Evolutionary conservation across 345 rosid species (phyloP), one percentile per base, ranked within the genome.

Genomic region (Moricandia moricandioides): DNA sequence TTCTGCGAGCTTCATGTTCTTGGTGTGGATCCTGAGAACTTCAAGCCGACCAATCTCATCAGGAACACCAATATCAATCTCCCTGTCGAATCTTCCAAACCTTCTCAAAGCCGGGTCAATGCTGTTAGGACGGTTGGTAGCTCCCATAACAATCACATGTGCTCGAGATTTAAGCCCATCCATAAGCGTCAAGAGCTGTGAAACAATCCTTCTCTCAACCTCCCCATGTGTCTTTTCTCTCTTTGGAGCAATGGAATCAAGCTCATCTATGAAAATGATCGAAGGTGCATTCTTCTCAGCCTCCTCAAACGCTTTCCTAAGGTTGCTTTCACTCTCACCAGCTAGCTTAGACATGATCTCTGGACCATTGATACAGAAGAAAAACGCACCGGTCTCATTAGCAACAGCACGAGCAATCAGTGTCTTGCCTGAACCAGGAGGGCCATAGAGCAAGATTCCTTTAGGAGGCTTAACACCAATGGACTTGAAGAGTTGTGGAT

Each of bases 41-140:
- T 93, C 98, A 62, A 93, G 97, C 16, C 98, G 97, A 21, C 98
- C 98, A 65, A 93, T 84, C 82, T 93, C 98, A 79, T 91, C 98
- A 5, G 98, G 98, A 30, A 93, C 96, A 39, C 98, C 98, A 71
- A 93, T 93, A 76, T 90, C 98, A 17, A 93, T 93, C 54, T 93
- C 98, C 79, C 97, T 81, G 27, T 91, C 98, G 75, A 93, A 93
- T 51, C 98, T 82, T 5, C 98, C 97, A 81, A 93, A 93, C 79
- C 97, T 88, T 65, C 98, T 87, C 74, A 91, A 80, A 67, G 98
- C 96, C 3, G 97, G 88, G 81, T 93, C 98, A 74, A 93, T 86
- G 78, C 97, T 91, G 71, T 91, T 93, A 8, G 98, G 97, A 35
- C 97, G 97, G 86, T 93, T 93, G 37, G 98, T 93, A n/a, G 98